Evolutionary conservation across 306 rosid genomes (phyloP).

Genomic region (Castanea mollissima): DNA sequence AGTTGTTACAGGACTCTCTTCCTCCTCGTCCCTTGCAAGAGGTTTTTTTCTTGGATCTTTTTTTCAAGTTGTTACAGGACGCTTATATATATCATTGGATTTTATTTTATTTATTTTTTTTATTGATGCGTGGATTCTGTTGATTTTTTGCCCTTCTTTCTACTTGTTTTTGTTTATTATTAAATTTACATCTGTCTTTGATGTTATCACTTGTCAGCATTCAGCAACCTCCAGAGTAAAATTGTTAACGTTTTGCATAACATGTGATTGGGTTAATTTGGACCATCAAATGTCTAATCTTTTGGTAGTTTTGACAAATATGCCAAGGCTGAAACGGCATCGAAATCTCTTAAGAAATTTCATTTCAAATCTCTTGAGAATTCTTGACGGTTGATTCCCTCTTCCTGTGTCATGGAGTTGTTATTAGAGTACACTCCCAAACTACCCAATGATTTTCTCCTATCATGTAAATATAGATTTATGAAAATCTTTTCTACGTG

Average conservation of each 20-base stretch:
- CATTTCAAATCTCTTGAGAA: neutral
- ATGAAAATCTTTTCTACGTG: too few species aligned
- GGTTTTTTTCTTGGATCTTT: conserved; percentile 30
- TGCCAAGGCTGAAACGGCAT: neutral
- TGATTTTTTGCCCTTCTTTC: neutral
- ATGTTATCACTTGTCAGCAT: neutral
- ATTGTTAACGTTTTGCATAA: neutral
- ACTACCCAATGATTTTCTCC: too few species aligned
- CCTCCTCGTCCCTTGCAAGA: conserved; percentile 96
- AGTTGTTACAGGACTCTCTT: conserved; percentile 91
- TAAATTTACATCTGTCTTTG: neutral
- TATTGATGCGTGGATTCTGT: neutral
- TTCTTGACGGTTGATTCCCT: too few species aligned
- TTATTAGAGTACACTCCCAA: too few species aligned
- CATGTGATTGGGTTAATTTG: neutral
- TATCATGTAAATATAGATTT: too few species aligned
- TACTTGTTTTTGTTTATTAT: neutral
- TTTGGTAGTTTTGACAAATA: neutral
- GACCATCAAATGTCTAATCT: neutral
- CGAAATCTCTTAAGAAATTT: neutral
- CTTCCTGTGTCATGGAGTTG: too few species aligned
- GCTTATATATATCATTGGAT: neutral
- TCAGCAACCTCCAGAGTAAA: neutral
- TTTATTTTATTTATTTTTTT: neutral
- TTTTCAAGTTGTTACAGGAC: too few species aligned